Evolutionary conservation across 2,329 filamentous ascomycete genomes (phyloP), one percentile per base, ranked within the genome.

Genomic region (Penicillium brasilianum): DNA sequence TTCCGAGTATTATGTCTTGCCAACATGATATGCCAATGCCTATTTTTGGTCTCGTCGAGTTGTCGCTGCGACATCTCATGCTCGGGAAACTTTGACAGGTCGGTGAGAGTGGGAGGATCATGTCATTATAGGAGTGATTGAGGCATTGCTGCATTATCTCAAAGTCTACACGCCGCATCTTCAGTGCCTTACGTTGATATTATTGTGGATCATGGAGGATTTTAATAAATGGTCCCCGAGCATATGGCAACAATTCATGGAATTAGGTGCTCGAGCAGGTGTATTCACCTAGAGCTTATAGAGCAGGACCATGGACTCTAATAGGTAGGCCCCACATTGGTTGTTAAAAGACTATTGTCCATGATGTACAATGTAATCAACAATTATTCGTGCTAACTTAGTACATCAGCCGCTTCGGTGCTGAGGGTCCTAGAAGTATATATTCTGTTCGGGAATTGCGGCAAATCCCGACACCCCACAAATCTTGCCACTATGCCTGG

Each of bases 41-140:
- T 16, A 62, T 60, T 7, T 18, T 69, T 13, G 22, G 69, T 44
- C 57, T 70, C 11, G 64, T 32, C 57, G 41, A 20, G 50, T 70
- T 28, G 63, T 39, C 4, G 60, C 59, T 34, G 63, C 57, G 18
- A 14, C 70, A 62, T 67, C 63, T 60, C 58, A 60, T 55, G 60
- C 69, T 55, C 46, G 37, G 52, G 57, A 46, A 3, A 70, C 68
- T 37, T 28, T 70, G 28, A 65, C 46, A 6, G 63, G 69, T 14
- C 3, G 8, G 4, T 52, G 30, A n/a, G 32, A 37, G 7, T 52
- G 49, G 49, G 14, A n/a, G 3, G 34, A 52, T 14, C 2, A 37
- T 2, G 32, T 2, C 14, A 34, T 52, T 18, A 5, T 52, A 16
- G n/a, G 4, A 1, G 1, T 25, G 16, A 8, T 52, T 34, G 7